phyloP scores from a whole-genome alignment of 345 rosid genomes.

The Moricandia moricandioides region DNA sequence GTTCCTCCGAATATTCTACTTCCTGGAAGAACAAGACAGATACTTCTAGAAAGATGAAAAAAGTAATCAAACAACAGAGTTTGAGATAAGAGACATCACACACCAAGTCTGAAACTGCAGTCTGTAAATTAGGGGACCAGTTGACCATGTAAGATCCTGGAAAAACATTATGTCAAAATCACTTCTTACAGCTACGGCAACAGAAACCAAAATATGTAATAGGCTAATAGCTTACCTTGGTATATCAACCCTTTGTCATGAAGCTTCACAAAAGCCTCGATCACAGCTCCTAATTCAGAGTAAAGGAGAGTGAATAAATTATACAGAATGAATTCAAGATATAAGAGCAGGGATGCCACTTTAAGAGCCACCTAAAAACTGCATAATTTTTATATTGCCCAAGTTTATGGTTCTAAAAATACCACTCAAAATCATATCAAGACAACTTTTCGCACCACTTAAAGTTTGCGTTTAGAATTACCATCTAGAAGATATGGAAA shows the following conservation, averaged over 20 bases:
- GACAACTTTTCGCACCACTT: slow-evolving; percentile 5
- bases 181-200: background rate
- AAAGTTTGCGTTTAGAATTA: background rate
- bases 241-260: slow-evolving; percentile 94
- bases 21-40: slow-evolving; percentile 51
- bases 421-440: background rate
- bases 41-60: slow-evolving; percentile 18
- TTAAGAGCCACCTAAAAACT: background rate
- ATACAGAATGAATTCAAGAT: slow-evolving; percentile 4
- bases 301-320: slow-evolving; percentile 14
- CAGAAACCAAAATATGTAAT: background rate
- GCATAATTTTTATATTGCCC: background rate
- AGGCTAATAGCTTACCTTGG: slow-evolving; percentile 71
- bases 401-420: background rate
- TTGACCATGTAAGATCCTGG: slow-evolving; percentile 97
- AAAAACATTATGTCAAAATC: slow-evolving; percentile 22
- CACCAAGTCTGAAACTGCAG: slow-evolving; percentile 98
- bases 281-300: slow-evolving; percentile 64
- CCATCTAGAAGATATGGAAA: slow-evolving; percentile 17
- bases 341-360: background rate
- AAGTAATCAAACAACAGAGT: background rate
- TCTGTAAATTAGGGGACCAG: slow-evolving; percentile 98
- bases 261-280: slow-evolving; percentile 89
- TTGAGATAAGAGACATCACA: slow-evolving; percentile 41
- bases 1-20: slow-evolving; percentile 98